Base-by-base conservation (phyloP, 1,284 basidiomycete species). In the Tilletia caries region DNA sequence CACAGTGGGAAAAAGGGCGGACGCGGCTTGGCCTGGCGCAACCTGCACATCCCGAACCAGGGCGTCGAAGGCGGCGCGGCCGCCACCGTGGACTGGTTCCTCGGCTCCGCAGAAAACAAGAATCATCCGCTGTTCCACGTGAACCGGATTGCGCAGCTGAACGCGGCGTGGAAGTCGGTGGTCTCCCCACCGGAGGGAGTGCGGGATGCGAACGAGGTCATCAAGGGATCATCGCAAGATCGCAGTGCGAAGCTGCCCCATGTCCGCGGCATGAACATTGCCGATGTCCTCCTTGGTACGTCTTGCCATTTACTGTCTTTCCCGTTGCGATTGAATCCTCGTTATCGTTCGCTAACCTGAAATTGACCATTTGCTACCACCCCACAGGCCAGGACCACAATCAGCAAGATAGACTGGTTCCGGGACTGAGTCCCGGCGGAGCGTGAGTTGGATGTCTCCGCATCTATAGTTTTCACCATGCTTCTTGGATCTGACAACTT, bases 121-220 rank as follows among this genome's bases (percentile, higher is more conserved):
- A 76, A 79, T 46, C 76, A 79, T n/a, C 76, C 76, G n/a, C 70
- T 81, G 12, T 79, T 78, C 43, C 73, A 75, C 52, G 71, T 74
- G 13, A 79, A 78, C 62, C 73, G 80, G 15, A 75, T 81, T 33
- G 70, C 73, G 2, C 77, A 79, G 72, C 69, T 81, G 34, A 80
- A 80, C 70, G 33, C 67, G 23, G 80, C 80, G 6, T 75, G 78
- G 43, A 65, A 54, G 15, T 75, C 77, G 13, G 72, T 71, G 3
- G 54, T 80, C 8, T 62, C 70, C 0, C 71, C 78, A 0, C 70
- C 58, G 20, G 58, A 62, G 58, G 58, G 58, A 12, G 32, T 29
- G 32, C 5, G 58, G 8, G 33, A 25, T 20, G 58, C 73, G 5
- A 76, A 76, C 2, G 79, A 80, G 41, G 67, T 74, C 18, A 75